A percentile compares a stretch with the other conserved stretches of the same genome.
Evolutionary conservation across 306 rosid species (phyloP).

Genomic region (Oxytropis ochrocephala): DNA sequence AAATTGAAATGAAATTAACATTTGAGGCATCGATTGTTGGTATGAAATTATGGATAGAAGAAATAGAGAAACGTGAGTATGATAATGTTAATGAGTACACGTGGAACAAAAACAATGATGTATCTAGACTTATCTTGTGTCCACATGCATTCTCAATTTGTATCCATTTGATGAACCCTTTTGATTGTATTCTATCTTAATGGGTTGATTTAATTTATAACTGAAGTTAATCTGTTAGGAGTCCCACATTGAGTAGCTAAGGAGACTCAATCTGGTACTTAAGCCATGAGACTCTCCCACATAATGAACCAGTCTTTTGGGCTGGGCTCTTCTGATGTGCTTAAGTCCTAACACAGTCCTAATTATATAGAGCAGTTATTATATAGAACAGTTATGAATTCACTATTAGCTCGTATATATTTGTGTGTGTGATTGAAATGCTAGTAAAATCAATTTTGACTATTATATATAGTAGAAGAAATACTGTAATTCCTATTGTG

Average conservation of each 20-base stretch:
- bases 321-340: no score
- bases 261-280: no score
- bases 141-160: conserved; percentile 10
- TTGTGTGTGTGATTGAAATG: neutral
- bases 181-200: neutral
- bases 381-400: neutral
- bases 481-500: neutral
- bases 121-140: conserved; percentile 22
- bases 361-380: neutral
- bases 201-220: no score
- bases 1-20: neutral
- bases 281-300: no score
- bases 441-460: neutral
- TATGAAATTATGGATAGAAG: neutral
- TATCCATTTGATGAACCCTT: neutral
- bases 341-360: neutral
- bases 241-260: no score
- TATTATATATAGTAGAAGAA: neutral
- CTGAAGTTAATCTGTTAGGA: neutral
- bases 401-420: neutral
- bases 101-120: neutral
- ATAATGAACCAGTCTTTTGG: no score
- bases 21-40: neutral
- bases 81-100: neutral
- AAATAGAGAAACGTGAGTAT: neutral